Evolutionary conservation across 2,329 filamentous ascomycete genomes (phyloP).

Genomic region (Aspergillus fumigatus): DNA sequence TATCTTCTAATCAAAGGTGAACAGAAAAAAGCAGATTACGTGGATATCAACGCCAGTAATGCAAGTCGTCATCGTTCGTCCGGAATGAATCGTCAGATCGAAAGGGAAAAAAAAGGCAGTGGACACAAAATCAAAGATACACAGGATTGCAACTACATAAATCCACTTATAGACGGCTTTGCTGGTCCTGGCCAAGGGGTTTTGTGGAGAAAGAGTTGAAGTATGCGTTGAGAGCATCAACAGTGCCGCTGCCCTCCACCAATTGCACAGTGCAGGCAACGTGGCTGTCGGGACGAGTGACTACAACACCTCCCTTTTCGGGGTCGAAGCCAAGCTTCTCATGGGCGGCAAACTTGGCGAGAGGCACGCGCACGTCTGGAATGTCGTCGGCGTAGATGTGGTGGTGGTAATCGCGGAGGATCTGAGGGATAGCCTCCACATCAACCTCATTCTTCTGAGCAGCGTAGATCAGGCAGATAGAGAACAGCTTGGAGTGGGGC

Average conservation of each 20-base stretch:
- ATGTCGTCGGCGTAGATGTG: constrained; percentile 85
- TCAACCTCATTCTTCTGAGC: constrained; percentile 64
- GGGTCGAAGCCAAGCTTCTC: constrained; percentile 78
- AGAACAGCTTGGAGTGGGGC: constrained; percentile 79
- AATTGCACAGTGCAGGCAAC: constrained; percentile 71
- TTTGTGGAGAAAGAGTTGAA: constrained; percentile 70
- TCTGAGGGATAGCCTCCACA: constrained; percentile 65
- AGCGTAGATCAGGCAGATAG: constrained; percentile 71
- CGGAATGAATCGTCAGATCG: constrained; percentile 14
- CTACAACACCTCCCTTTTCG: constrained; percentile 70
- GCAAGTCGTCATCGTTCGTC: constrained; percentile 17
- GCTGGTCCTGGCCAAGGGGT: constrained; percentile 31
- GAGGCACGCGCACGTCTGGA: constrained; percentile 64
- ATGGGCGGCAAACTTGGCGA: constrained; percentile 70
- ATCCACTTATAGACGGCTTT: constrained; percentile 29
- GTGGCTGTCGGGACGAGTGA: constrained; percentile 83
- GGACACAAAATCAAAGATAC: constrained; percentile 7
- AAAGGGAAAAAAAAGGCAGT: constrained; percentile 17
- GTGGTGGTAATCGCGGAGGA: constrained; percentile 71
- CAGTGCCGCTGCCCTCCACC: constrained; percentile 70
- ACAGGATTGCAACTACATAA: constrained; percentile 8
- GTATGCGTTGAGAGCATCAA: constrained; percentile 77
- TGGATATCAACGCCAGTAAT: constrained; percentile 23
- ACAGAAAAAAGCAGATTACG: constrained; percentile 13
- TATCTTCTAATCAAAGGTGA: neutral